phyloP scores from a whole-genome alignment of 2,329 filamentous ascomycete genomes.

The Dactylellina parvicollis region DNA sequence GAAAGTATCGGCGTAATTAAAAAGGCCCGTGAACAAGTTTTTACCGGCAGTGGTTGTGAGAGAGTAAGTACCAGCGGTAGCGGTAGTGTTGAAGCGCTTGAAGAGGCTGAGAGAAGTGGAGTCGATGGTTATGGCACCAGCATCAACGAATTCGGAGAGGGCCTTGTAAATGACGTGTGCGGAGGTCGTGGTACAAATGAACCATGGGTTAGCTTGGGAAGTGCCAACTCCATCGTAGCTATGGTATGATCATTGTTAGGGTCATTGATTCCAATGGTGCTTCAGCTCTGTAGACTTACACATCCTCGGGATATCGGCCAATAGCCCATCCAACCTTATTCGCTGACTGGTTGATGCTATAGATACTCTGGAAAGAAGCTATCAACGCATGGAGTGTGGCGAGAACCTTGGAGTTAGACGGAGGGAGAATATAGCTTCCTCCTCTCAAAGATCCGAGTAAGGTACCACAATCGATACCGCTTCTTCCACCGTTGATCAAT shows the following conservation, averaged over 20 bases:
- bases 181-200: conserved; percentile 77
- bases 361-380: conserved; percentile 78
- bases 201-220: conserved; percentile 74
- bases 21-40: conserved; percentile 59
- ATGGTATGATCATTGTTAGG: not conserved
- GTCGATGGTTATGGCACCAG: conserved; percentile 73
- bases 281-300: conserved; percentile 53
- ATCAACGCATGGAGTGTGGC: conserved; percentile 79
- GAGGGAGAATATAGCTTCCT: conserved; percentile 78
- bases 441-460: conserved; percentile 76
- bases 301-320: conserved; percentile 76
- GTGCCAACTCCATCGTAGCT: conserved; percentile 72
- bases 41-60: conserved; percentile 22
- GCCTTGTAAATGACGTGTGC: conserved; percentile 84
- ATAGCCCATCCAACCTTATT: conserved; percentile 65
- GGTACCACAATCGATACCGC: conserved; percentile 77
- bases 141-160: conserved; percentile 74
- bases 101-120: conserved; percentile 56
- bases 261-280: not conserved
- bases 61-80: conserved; percentile 31
- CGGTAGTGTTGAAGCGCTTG: conserved; percentile 29
- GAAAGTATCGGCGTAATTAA: conserved; percentile 62
- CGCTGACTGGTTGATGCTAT: conserved; percentile 70
- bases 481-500: conserved; percentile 75
- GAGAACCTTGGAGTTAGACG: conserved; percentile 72